Evolutionary conservation across 345 rosid species (phyloP).

Genomic region (Viola odorata): DNA sequence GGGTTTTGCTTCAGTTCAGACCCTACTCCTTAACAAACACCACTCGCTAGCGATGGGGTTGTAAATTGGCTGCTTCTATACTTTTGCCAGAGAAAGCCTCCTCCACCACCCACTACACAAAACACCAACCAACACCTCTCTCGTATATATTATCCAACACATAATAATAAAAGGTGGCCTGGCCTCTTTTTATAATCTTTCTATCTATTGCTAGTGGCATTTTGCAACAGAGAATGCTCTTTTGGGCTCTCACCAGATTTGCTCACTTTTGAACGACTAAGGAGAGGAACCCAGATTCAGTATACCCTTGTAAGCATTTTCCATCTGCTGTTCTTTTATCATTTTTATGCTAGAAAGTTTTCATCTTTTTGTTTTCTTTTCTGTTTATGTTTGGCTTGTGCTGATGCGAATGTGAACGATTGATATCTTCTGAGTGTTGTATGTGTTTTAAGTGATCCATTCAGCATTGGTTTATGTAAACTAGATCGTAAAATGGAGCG

Average conservation of each 20-base stretch:
- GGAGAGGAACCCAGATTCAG: not conserved
- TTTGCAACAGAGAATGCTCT: slow-evolving; percentile 12
- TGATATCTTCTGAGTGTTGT: too few species aligned
- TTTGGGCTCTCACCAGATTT: slow-evolving; percentile 28
- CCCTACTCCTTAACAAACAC: slow-evolving; percentile 16
- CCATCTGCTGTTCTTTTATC: slow-evolving; percentile 4
- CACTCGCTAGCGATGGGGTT: slow-evolving; percentile 77
- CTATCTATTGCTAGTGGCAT: not conserved
- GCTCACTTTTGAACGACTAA: slow-evolving; percentile 14
- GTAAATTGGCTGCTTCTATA: slow-evolving; percentile 32
- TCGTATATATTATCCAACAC: too few species aligned
- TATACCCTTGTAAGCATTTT: slow-evolving; percentile 17
- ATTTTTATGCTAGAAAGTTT: slow-evolving; percentile 7
- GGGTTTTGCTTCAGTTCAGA: slow-evolving; percentile 2
- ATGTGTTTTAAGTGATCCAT: too few species aligned
- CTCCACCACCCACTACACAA: slow-evolving; percentile 41
- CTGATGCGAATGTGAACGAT: not conserved
- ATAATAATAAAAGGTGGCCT: slow-evolving; percentile 1
- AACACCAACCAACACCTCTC: slow-evolving; percentile 29
- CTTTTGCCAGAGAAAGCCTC: slow-evolving; percentile 37
- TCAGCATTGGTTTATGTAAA: too few species aligned
- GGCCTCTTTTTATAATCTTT: not conserved
- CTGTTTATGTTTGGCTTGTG: not conserved
- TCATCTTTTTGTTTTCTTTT: not conserved
- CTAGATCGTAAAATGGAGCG: too few species aligned